Evolutionary conservation across 805 yeast species (phyloP).

Genomic region (Myxozyma kluyveri): DNA sequence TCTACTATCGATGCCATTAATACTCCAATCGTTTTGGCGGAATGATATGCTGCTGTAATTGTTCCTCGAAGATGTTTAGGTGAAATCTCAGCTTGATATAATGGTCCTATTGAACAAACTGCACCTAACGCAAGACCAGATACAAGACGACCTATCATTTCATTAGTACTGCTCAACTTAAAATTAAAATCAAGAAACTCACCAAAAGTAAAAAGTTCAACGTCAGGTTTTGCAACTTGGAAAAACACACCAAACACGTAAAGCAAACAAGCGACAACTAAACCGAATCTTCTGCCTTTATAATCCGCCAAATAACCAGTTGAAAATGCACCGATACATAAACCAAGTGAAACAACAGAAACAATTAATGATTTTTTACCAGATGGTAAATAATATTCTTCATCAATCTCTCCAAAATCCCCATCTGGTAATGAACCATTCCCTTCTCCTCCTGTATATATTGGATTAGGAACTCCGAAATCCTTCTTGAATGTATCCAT

Average conservation of each 20-base stretch:
- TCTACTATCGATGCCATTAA: constrained; percentile 67
- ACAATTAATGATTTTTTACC: constrained; percentile 18
- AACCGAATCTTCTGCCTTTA: constrained; percentile 17
- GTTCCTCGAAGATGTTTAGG: constrained; percentile 80
- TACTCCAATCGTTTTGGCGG: constrained; percentile 71
- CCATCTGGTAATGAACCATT: too few species aligned
- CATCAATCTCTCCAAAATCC: background rate
- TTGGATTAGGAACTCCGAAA: constrained; percentile 14
- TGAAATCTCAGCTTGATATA: constrained; percentile 75
- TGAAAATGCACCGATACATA: constrained; percentile 22
- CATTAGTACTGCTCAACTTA: too few species aligned
- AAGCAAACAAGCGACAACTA: constrained; percentile 61
- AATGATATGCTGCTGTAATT: constrained; percentile 70
- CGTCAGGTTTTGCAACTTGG: constrained; percentile 73
- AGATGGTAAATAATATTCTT: constrained; percentile 12
- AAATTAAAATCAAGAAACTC: background rate
- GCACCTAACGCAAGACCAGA: constrained; percentile 78
- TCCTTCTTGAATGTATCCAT: constrained; percentile 44
- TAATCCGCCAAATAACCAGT: constrained; percentile 17
- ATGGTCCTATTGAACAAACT: constrained; percentile 70
- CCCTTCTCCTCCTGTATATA: background rate
- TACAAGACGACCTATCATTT: constrained; percentile 48
- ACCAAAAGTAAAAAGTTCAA: constrained; percentile 73
- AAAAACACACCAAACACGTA: constrained; percentile 80
- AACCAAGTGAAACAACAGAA: constrained; percentile 16